These are phyloP conservation scores for Linnemannia schmuckeri DNA, from an alignment of 192 early-diverging fungal genomes.

Conservation along the genomic window DNA sequence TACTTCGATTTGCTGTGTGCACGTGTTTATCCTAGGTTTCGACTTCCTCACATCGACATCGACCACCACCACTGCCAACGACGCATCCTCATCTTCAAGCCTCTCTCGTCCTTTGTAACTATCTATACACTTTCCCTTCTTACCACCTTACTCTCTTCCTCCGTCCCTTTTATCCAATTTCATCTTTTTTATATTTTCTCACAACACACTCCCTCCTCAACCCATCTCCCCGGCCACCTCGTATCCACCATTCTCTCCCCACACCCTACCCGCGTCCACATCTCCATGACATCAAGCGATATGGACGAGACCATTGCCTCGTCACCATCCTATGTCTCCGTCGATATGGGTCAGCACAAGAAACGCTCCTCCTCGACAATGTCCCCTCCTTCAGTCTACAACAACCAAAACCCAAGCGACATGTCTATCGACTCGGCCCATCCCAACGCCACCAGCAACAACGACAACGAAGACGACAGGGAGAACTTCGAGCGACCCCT, in stretches of 20 bases:
- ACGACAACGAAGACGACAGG: neutral
- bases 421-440: neutral
- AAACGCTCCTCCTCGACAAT: constrained; percentile 37
- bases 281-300: constrained; percentile 45
- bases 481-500: constrained; percentile 4
- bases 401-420: neutral
- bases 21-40: constrained; percentile 7
- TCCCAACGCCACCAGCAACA: constrained; percentile 2
- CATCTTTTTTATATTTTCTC: neutral
- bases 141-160: neutral
- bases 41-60: neutral
- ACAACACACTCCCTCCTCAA: neutral
- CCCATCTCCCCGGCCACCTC: neutral
- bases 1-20: neutral
- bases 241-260: neutral
- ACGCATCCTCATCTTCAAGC: neutral
- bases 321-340: constrained; percentile 10
- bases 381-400: constrained; percentile 27
- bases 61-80: neutral
- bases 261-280: neutral
- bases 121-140: neutral
- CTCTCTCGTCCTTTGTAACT: neutral
- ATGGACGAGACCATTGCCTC: constrained; percentile 29
- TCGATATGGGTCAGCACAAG: constrained; percentile 20
- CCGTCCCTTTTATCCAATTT: neutral